Evolutionary conservation across 2,329 filamentous ascomycete species (phyloP).

Genomic region (Xylaria digitata): DNA sequence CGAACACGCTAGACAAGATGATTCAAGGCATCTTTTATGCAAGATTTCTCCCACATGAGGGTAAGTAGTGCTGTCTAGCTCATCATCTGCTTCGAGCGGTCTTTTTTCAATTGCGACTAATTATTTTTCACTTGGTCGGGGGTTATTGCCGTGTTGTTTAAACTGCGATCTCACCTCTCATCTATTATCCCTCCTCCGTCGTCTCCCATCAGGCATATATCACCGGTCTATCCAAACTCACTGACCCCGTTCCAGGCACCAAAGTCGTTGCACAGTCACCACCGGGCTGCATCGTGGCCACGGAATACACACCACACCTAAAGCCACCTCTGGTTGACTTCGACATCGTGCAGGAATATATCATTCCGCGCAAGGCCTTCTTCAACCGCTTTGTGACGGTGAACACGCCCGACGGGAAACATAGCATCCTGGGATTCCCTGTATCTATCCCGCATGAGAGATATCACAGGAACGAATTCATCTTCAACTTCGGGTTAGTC

Average conservation of each 20-base stretch:
- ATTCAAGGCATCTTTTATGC: conserved; percentile 79
- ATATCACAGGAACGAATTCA: conserved; percentile 94
- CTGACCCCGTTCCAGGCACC: conserved; percentile 55
- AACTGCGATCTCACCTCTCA: not conserved
- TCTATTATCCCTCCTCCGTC: not conserved
- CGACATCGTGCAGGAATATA: conserved; percentile 86
- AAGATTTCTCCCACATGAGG: conserved; percentile 74
- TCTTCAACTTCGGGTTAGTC: conserved; percentile 96
- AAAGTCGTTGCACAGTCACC: conserved; percentile 72
- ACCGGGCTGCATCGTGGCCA: conserved; percentile 69
- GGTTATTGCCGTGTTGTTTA: too few species aligned
- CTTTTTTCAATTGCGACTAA: not conserved
- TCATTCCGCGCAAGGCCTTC: conserved; percentile 94
- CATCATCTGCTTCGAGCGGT: too few species aligned
- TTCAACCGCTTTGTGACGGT: conserved; percentile 91
- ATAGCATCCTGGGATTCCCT: conserved; percentile 87
- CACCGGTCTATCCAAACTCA: not conserved
- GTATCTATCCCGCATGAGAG: conserved; percentile 85
- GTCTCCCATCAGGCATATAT: too few species aligned
- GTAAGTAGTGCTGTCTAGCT: conserved; percentile 50
- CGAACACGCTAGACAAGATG: conserved; percentile 56
- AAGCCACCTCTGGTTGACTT: conserved; percentile 82
- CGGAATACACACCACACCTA: conserved; percentile 52
- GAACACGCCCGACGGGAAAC: conserved; percentile 74
- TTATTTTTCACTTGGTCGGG: not conserved